Evolutionary conservation across 2,329 filamentous ascomycete genomes (phyloP), one percentile per base, ranked within the genome.

Genomic region (Sporothrix pseudoabietina): DNA sequence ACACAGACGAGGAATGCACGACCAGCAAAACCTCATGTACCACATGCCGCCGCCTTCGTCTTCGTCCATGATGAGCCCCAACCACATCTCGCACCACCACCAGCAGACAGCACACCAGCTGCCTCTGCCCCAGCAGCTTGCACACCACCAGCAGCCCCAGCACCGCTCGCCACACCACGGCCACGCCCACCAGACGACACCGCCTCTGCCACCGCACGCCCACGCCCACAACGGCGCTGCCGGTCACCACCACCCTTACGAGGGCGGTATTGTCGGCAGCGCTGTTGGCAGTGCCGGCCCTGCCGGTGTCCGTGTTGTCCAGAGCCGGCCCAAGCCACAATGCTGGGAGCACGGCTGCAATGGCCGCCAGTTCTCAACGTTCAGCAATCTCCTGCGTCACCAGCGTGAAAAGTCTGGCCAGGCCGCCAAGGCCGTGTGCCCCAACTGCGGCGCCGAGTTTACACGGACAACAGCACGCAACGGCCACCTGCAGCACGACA

Each of bases 261-360:
- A 74, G 41, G 41, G 65, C 22, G 32, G 65, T 16, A 35, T 71
- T 16, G 71, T 63, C 4, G 73, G 68, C 19, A 55, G 54, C 4
- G 55, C 47, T 41, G 26, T 59, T 8, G 44, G 83, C 75, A 82
- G 84, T 75, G 80, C 81, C 52, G 80, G 84, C 59, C 26, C 73
- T 6, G 30, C 54, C 0, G 84, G 89, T 76, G 89, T 93, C 54
- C 87, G 92, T 74, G 89, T 94, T 19, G 86, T 94, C 22, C 91
- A 92, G 80, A 90, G 89, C 77, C 88, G 92, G 76, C 94, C 94
- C n/a, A 97, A 97, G 83, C 94, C 94, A 63, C 94, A 97, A 80
- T 98, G 95, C 82, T 98, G 93, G 93, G 95, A 98, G 75, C 95
- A 98, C 79, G 95, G 94, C 12, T 98, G 95, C 85, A 97, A 98